Percentiles rank a stretch among this genome's conserved stretches.
Evolutionary conservation across 176 grass and related monocot genomes (phyloP).

Genomic region (Bonia amplexicaulis): DNA sequence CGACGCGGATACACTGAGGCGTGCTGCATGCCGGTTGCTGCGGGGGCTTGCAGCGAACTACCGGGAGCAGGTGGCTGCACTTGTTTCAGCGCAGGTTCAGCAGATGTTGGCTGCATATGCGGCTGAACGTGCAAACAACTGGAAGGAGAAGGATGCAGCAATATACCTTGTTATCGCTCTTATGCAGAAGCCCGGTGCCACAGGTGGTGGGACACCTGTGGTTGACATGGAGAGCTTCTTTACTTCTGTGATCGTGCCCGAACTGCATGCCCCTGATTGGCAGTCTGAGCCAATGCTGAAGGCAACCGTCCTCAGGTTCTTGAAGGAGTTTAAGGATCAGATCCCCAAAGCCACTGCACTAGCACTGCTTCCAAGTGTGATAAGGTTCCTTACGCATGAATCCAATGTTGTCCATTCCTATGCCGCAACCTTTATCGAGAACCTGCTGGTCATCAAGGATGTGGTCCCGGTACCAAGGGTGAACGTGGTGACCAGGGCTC

Average conservation of each 20-base stretch:
- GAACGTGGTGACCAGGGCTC: conserved; percentile 34
- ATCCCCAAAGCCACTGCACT: conserved; percentile 69
- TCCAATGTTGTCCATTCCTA: conserved; percentile 98
- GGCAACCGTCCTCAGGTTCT: conserved; percentile 88
- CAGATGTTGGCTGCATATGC: conserved; percentile 73
- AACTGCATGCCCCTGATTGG: conserved; percentile 68
- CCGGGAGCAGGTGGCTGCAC: conserved; percentile 70
- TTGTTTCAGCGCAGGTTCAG: conserved; percentile 73
- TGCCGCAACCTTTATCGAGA: conserved; percentile 86
- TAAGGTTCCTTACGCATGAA: conserved; percentile 69
- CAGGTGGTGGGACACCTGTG: conserved; percentile 46
- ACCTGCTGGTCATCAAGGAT: conserved; percentile 76
- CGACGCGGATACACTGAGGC: conserved; percentile 73
- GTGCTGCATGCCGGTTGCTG: conserved; percentile 76
- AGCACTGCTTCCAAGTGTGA: conserved; percentile 54
- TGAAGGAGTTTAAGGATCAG: conserved; percentile 88
- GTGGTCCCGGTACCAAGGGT: conserved; percentile 38
- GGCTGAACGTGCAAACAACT: conserved; percentile 57
- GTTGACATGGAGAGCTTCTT: conserved; percentile 96
- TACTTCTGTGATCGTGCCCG: conserved; percentile 76
- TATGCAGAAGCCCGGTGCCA: conserved; percentile 72
- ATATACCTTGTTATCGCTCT: conserved; percentile 90
- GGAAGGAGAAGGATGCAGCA: conserved; percentile 96
- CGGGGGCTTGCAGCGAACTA: conserved; percentile 78
- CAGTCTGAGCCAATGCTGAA: conserved; percentile 84